Evolutionary conservation across 2,329 filamentous ascomycete species (phyloP).

Genomic region (Colletotrichum lini): DNA sequence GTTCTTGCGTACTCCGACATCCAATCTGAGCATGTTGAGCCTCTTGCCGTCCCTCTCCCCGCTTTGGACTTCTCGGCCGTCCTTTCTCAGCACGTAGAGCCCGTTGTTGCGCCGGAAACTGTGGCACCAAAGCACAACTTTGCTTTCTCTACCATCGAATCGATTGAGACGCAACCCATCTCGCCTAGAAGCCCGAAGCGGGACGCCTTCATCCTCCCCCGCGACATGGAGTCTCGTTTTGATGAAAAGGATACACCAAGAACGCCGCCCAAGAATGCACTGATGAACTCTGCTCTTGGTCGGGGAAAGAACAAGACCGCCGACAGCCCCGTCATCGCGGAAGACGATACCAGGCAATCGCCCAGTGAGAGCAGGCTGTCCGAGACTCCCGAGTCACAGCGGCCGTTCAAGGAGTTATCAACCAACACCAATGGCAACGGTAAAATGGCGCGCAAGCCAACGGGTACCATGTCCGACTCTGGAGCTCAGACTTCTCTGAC

Average conservation of each 20-base stretch:
- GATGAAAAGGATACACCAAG: conserved; percentile 52
- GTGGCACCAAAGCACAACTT: conserved; percentile 49
- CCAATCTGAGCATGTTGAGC: conserved; percentile 58
- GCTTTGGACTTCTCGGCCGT: conserved; percentile 56
- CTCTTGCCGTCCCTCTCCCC: conserved; percentile 49
- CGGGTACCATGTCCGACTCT: conserved; percentile 73
- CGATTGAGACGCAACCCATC: conserved; percentile 63
- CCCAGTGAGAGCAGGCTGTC: conserved; percentile 56
- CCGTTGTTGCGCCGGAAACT: conserved; percentile 51
- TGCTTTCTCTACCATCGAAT: conserved; percentile 61
- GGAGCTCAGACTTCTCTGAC: conserved; percentile 88
- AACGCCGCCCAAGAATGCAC: conserved; percentile 55
- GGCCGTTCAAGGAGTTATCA: conserved; percentile 75
- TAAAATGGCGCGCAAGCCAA: conserved; percentile 55
- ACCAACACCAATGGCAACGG: conserved; percentile 63
- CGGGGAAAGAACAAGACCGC: conserved; percentile 59
- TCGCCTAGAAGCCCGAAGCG: conserved; percentile 66
- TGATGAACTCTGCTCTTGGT: conserved; percentile 61
- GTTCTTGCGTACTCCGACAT: conserved; percentile 57
- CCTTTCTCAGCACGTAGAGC: conserved; percentile 54
- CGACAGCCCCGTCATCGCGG: conserved; percentile 67
- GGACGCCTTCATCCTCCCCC: conserved; percentile 70
- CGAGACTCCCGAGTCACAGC: conserved; percentile 69
- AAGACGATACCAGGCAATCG: conserved; percentile 75
- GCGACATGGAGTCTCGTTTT: conserved; percentile 55